Evolutionary conservation across 2,329 filamentous ascomycete genomes (phyloP).

Genomic region (Fusarium annulatum): DNA sequence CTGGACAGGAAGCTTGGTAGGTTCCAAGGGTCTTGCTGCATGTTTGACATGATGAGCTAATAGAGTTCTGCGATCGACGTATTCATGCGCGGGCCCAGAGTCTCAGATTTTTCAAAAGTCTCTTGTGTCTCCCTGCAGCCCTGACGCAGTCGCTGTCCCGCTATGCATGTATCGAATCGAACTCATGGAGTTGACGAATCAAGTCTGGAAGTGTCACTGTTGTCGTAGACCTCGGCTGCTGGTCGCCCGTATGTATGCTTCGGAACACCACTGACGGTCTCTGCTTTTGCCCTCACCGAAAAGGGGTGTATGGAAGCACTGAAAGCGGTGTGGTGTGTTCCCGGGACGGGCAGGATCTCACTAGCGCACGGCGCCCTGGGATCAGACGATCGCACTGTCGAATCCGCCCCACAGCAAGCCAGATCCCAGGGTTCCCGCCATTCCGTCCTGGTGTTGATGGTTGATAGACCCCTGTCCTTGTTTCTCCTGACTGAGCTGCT

Average conservation of each 20-base stretch:
- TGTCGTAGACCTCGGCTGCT: neutral
- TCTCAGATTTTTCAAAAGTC: constrained; percentile 10
- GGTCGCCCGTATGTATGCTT: neutral
- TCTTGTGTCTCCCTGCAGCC: neutral
- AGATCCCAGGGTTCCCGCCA: constrained; percentile 47
- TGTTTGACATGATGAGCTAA: constrained; percentile 37
- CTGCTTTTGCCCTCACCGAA: neutral
- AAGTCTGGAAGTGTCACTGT: neutral
- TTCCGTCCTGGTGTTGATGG: constrained; percentile 34
- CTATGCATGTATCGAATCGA: neutral
- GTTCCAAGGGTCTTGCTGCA: constrained; percentile 38
- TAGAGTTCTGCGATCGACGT: constrained; percentile 39
- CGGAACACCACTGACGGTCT: neutral
- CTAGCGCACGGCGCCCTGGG: constrained; percentile 42
- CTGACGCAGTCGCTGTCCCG: neutral
- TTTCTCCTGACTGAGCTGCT: constrained; percentile 34
- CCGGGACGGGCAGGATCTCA: constrained; percentile 48
- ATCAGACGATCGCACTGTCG: constrained; percentile 47
- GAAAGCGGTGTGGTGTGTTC: constrained; percentile 42
- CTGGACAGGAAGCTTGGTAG: constrained; percentile 40
- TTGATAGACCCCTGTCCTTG: constrained; percentile 32
- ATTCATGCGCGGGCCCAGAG: constrained; percentile 35
- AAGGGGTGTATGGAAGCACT: constrained; percentile 29
- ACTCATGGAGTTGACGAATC: neutral
- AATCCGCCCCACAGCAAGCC: constrained; percentile 42